Evolutionary conservation across 2,329 filamentous ascomycete species (phyloP).

Genomic region (Xylaria sp.): DNA sequence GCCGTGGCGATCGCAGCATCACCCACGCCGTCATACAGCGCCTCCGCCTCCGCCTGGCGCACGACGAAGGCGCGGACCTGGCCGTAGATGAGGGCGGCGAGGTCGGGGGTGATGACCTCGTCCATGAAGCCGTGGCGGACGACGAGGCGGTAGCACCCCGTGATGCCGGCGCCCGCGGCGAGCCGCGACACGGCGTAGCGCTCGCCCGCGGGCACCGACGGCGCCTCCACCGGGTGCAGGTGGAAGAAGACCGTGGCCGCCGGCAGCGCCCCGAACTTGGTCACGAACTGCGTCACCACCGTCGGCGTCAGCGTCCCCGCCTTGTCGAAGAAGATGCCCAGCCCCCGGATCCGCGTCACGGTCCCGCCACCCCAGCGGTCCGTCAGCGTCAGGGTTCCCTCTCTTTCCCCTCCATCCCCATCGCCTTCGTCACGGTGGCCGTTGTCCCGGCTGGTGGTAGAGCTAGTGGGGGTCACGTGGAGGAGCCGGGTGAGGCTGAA

Average conservation of each 20-base stretch:
- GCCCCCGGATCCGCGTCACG: conserved; percentile 54
- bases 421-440: conserved; percentile 29
- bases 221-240: conserved; percentile 63
- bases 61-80: conserved; percentile 58
- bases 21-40: conserved; percentile 1
- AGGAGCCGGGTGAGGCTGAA: conserved; percentile 50
- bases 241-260: conserved; percentile 77
- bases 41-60: conserved; percentile 32
- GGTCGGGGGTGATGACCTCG: conserved; percentile 66
- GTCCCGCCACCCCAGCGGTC: conserved; percentile 46
- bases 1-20: conserved; percentile 10
- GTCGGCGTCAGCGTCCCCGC: conserved; percentile 65
- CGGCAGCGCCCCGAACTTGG: conserved; percentile 68
- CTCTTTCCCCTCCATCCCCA: too few species aligned
- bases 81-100: conserved; percentile 62
- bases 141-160: conserved; percentile 71
- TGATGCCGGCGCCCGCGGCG: conserved; percentile 55
- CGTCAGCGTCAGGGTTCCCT: conserved; percentile 33
- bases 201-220: conserved; percentile 54
- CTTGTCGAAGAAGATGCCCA: conserved; percentile 81
- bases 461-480: too few species aligned
- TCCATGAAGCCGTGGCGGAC: conserved; percentile 76
- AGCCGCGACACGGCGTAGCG: conserved; percentile 50
- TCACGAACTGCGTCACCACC: conserved; percentile 73
- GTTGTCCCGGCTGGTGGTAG: conserved; percentile 14